Evolutionary conservation across 1,139 yeast genomes (phyloP).

Genomic region (Blastobotrys proliferans): DNA sequence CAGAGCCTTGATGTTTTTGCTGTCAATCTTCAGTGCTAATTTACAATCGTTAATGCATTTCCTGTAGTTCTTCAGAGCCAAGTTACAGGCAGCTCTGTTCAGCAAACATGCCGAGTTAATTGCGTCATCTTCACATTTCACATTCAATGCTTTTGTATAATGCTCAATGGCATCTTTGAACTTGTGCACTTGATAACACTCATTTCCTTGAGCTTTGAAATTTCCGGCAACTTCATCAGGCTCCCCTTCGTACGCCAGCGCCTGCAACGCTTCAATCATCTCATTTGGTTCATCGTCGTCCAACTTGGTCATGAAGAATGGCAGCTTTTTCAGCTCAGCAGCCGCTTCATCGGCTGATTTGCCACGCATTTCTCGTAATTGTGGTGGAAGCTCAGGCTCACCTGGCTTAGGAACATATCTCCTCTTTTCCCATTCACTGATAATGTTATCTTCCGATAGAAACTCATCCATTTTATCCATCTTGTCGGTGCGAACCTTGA

Average conservation of each 20-base stretch:
- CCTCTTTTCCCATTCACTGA: constrained; percentile 11
- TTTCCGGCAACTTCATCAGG: constrained; percentile 88
- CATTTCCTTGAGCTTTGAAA: constrained; percentile 92
- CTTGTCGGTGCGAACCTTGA: neutral
- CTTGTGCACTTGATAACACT: constrained; percentile 64
- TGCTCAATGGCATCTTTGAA: constrained; percentile 72
- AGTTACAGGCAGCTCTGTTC: constrained; percentile 89
- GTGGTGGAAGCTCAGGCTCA: constrained; percentile 82
- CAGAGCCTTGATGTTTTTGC: constrained; percentile 74
- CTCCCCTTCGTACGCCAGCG: constrained; percentile 92
- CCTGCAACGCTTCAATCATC: constrained; percentile 80
- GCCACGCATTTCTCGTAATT: constrained; percentile 47
- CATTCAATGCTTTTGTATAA: constrained; percentile 76
- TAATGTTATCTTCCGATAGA: constrained; percentile 1
- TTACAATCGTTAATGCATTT: constrained; percentile 84
- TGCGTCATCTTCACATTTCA: constrained; percentile 44
- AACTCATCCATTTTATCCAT: constrained; percentile 1
- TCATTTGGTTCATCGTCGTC: constrained; percentile 81
- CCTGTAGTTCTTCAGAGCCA: constrained; percentile 73
- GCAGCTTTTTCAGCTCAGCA: constrained; percentile 75
- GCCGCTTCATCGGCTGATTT: constrained; percentile 67
- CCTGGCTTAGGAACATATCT: constrained; percentile 8
- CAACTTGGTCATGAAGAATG: constrained; percentile 89
- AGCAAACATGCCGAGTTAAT: constrained; percentile 62
- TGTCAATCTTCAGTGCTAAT: constrained; percentile 60